Percentiles rank a stretch among this genome's conserved stretches.
Evolutionary conservation across 192 early-diverging fungal genomes (phyloP).

Genomic region (Gamsiella multidivaricata): DNA sequence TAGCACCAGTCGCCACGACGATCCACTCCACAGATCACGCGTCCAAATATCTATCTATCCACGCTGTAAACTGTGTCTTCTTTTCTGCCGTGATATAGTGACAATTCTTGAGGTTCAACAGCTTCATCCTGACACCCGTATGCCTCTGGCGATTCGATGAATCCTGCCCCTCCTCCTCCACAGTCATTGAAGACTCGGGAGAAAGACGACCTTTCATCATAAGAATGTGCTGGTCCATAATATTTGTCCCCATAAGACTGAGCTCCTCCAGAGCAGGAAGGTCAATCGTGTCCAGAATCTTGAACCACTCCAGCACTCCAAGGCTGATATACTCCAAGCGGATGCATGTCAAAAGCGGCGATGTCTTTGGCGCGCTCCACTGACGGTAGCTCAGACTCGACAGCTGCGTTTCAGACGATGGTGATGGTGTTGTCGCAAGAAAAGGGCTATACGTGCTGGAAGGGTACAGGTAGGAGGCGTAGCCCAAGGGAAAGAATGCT

Average conservation of each 20-base stretch:
- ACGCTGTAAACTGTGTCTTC: too few species aligned
- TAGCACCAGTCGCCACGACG: too few species aligned
- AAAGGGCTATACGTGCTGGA: neutral
- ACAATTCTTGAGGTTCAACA: too few species aligned
- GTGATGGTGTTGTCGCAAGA: neutral
- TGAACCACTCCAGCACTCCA: neutral
- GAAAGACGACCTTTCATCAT: neutral
- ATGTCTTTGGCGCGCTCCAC: neutral
- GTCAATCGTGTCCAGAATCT: neutral
- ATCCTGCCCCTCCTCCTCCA: too few species aligned
- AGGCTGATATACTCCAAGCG: neutral
- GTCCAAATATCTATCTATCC: too few species aligned
- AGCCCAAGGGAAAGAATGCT: neutral
- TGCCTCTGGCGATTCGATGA: too few species aligned
- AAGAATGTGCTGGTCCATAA: neutral
- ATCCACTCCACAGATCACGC: too few species aligned
- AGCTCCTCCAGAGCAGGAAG: neutral
- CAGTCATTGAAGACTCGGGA: too few species aligned
- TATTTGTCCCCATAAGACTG: neutral
- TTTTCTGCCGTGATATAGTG: too few species aligned
- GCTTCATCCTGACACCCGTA: too few species aligned
- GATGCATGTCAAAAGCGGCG: neutral
- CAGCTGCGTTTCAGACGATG: neutral
- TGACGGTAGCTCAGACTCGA: too few species aligned
- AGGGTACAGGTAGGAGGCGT: neutral